Conservation (phyloP, 306 rosid genomes). For the Cotoneaster glaucophyllus region DNA sequence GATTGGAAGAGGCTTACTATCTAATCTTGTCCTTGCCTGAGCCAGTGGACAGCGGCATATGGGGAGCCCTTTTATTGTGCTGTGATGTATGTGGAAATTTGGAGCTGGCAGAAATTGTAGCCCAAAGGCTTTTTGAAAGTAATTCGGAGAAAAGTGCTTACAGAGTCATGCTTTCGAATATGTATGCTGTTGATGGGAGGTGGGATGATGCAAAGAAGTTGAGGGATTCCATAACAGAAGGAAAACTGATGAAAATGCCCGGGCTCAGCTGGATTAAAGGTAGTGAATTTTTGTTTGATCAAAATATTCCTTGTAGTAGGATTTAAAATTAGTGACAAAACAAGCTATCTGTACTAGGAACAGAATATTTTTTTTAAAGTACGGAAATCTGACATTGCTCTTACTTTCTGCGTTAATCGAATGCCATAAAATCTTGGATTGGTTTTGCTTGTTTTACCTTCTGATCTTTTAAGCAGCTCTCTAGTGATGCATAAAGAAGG, state of each 20-base stretch:
- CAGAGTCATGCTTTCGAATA: slow-evolving; percentile 71
- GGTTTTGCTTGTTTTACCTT: too few species aligned
- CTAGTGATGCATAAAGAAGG: too few species aligned
- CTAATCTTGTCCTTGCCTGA: slow-evolving; percentile 53
- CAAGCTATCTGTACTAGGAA: neutral
- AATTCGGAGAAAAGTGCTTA: slow-evolving; percentile 41
- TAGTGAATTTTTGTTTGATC: slow-evolving; percentile 9
- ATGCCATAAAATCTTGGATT: too few species aligned
- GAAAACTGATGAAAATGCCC: slow-evolving; percentile 43
- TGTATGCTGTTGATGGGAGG: slow-evolving; percentile 70
- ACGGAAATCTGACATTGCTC: neutral
- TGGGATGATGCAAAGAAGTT: slow-evolving; percentile 66
- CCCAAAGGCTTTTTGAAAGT: slow-evolving; percentile 43
- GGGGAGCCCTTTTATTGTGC: slow-evolving; percentile 82
- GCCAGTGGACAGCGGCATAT: slow-evolving; percentile 71
- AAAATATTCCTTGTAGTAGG: neutral
- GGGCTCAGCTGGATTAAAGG: slow-evolving; percentile 68
- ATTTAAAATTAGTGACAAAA: neutral
- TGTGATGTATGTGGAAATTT: slow-evolving; percentile 62
- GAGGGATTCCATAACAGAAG: slow-evolving; percentile 49
- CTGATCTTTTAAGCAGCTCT: too few species aligned
- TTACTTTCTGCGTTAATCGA: neutral
- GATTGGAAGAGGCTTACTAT: slow-evolving; percentile 69
- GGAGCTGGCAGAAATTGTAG: slow-evolving; percentile 64
- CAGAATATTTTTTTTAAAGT: neutral